Conservation (phyloP, 2,329 filamentous ascomycete genomes). For the Falciphora oryzae region DNA sequence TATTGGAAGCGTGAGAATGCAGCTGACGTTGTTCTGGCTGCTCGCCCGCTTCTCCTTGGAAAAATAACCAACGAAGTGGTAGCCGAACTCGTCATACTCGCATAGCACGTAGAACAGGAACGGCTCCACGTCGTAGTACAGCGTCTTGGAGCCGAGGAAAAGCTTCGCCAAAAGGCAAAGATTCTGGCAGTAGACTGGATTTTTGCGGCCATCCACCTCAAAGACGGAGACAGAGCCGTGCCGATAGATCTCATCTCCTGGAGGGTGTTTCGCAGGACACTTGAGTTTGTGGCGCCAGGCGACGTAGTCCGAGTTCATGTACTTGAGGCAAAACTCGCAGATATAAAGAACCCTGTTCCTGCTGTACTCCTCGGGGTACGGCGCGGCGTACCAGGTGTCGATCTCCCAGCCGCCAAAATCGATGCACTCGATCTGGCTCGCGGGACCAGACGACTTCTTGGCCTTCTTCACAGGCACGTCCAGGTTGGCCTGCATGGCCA, state of each 20-base stretch:
- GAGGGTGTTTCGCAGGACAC: slow-evolving; percentile 92
- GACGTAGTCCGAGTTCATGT: slow-evolving; percentile 99
- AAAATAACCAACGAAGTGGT: slow-evolving; percentile 98
- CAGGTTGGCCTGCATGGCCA: slow-evolving; percentile 56
- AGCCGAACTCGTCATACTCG: slow-evolving; percentile 84
- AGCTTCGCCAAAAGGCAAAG: slow-evolving; percentile 92
- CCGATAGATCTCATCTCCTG: slow-evolving; percentile 95
- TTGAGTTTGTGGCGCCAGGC: slow-evolving; percentile 97
- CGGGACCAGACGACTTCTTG: slow-evolving; percentile 74
- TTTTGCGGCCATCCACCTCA: slow-evolving; percentile 94
- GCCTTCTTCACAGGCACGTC: slow-evolving; percentile 58
- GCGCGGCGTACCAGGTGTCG: slow-evolving; percentile 97
- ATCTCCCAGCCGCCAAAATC: slow-evolving; percentile 98
- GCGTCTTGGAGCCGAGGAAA: slow-evolving; percentile 95
- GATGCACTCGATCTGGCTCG: slow-evolving; percentile 97
- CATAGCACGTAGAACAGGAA: slow-evolving; percentile 97
- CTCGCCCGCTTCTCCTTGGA: slow-evolving; percentile 96
- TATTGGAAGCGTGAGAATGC: slow-evolving; percentile 91
- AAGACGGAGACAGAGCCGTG: slow-evolving; percentile 90
- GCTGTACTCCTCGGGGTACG: slow-evolving; percentile 97
- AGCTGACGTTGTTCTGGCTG: slow-evolving; percentile 95
- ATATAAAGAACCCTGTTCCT: slow-evolving; percentile 96
- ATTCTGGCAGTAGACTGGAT: slow-evolving; percentile 98
- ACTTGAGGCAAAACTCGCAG: slow-evolving; percentile 98
- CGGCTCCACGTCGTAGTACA: slow-evolving; percentile 97